Evolutionary conservation across 306 rosid species (phyloP).

Genomic region (Macrotyloma uniflorum): DNA sequence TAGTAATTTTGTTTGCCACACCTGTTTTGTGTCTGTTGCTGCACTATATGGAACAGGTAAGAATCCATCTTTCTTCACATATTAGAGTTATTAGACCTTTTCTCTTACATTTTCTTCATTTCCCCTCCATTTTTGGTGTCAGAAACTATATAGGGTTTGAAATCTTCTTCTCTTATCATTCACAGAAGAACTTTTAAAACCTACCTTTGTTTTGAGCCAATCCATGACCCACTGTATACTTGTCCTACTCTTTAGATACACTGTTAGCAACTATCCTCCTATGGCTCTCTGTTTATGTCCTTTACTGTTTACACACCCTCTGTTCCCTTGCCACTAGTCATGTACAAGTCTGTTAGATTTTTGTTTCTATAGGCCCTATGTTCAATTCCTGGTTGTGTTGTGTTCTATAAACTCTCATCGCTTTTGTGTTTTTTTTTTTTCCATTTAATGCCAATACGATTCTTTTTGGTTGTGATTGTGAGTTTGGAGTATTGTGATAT

Average conservation of each 20-base stretch:
- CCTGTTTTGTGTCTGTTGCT: background rate
- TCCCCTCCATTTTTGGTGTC: background rate
- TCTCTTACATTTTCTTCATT: background rate
- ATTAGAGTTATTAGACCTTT: background rate
- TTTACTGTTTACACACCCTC: background rate
- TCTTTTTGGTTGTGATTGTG: background rate
- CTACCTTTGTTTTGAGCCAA: background rate
- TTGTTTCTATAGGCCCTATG: background rate
- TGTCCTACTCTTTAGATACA: background rate
- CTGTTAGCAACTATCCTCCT: background rate
- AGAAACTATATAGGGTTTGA: background rate
- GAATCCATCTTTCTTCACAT: background rate
- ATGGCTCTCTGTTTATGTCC: background rate
- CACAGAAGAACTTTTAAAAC: background rate
- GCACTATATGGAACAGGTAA: background rate
- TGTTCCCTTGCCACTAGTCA: background rate
- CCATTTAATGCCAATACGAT: background rate
- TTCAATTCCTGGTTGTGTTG: background rate
- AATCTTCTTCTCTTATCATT: background rate
- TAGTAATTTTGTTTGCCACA: constrained; percentile 18
- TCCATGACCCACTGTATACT: background rate
- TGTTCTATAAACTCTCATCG: background rate
- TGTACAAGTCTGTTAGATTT: background rate
- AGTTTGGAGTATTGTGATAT: background rate
- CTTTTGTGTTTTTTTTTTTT: no score